Conservation (phyloP, 176 grass and related monocot genomes). For the Avena sativa region DNA sequence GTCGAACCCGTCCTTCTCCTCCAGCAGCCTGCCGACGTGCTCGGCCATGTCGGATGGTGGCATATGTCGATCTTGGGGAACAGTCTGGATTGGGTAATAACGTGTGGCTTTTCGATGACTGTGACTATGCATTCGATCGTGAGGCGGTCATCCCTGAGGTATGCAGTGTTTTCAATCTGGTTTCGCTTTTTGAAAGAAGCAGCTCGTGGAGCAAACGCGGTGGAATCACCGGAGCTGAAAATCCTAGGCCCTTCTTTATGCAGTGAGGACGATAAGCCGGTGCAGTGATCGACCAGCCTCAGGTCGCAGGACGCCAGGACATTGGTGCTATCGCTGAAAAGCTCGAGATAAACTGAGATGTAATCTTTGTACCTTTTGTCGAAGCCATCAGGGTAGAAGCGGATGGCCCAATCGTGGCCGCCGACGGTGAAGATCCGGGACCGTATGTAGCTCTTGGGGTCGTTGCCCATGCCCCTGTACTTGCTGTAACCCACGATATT, state of each 20-base stretch:
- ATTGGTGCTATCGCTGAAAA: neutral
- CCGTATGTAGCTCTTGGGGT: too few species aligned
- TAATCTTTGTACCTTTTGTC: neutral
- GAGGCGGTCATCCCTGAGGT: neutral
- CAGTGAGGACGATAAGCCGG: neutral
- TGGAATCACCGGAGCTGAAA: neutral
- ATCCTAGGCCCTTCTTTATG: neutral
- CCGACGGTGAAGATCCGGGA: too few species aligned
- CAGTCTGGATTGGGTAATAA: neutral
- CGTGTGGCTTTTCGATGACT: neutral
- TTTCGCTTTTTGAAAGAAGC: neutral
- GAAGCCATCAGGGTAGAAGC: too few species aligned
- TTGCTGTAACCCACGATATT: slow-evolving; percentile 5
- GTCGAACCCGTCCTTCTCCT: neutral
- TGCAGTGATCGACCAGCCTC: neutral
- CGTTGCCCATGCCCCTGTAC: neutral
- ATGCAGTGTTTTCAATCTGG: neutral
- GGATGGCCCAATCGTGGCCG: too few species aligned
- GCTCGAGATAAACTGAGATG: neutral
- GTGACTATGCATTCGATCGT: neutral
- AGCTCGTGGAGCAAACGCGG: neutral
- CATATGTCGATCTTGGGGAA: neutral
- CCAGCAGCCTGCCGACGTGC: neutral
- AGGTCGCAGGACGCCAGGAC: neutral
- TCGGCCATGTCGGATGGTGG: neutral